These are phyloP conservation scores for Anacardium occidentale DNA, from an alignment of 345 rosid species.

Conservation along the genomic window DNA sequence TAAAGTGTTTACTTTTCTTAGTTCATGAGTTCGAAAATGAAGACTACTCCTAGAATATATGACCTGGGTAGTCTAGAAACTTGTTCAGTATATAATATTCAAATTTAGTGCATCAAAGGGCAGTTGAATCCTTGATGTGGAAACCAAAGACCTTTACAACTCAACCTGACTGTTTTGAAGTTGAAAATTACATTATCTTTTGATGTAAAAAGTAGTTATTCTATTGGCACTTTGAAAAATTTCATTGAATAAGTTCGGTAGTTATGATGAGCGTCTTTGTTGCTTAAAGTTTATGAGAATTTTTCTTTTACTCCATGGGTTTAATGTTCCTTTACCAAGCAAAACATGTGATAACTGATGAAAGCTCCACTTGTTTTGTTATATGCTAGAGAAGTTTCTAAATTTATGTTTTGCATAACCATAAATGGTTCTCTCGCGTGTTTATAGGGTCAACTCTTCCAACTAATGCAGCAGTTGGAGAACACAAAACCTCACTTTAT, in stretches of 20 bases:
- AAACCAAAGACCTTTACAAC: background rate
- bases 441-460: conserved; percentile 82
- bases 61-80: background rate
- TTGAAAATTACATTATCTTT: background rate
- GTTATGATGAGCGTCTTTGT: background rate
- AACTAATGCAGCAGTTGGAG: conserved; percentile 81
- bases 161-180: background rate
- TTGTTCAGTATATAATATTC: too few species aligned
- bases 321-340: conserved; percentile 4
- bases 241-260: background rate
- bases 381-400: background rate
- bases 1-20: background rate
- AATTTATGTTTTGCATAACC: conserved; percentile 5
- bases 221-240: background rate
- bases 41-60: background rate
- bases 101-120: background rate
- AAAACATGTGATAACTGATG: background rate
- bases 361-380: background rate
- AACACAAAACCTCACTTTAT: conserved; percentile 87
- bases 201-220: background rate
- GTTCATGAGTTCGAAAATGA: background rate
- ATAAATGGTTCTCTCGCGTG: conserved; percentile 17
- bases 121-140: background rate
- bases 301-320: background rate
- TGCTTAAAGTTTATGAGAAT: background rate